Percentiles rank a stretch among this genome's conserved stretches.
phyloP scores from a whole-genome alignment of 176 grass and related monocot genomes.

The Leersia perrieri region DNA sequence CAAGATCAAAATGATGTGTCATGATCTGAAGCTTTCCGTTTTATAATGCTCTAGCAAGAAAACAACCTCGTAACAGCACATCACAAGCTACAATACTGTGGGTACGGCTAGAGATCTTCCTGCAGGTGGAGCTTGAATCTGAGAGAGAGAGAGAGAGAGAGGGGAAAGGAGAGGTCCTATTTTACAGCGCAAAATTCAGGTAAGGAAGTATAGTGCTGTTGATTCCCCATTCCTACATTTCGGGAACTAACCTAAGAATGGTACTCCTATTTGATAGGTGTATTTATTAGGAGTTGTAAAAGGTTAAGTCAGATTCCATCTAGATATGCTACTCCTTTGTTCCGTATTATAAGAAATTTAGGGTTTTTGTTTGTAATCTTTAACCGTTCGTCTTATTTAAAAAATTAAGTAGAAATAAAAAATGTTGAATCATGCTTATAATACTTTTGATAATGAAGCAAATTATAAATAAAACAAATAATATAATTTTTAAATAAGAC shows the following conservation, averaged over 20 bases:
- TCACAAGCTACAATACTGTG: not conserved
- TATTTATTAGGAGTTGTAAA: not conserved
- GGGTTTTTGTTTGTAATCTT: too few species aligned
- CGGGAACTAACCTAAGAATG: conserved; percentile 8
- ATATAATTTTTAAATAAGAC: too few species aligned
- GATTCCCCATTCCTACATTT: not conserved
- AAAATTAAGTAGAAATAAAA: too few species aligned
- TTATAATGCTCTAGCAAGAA: not conserved
- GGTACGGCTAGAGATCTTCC: not conserved
- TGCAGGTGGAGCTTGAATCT: not conserved
- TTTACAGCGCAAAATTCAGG: not conserved
- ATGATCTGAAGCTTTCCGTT: not conserved
- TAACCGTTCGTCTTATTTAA: too few species aligned
- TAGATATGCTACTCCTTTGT: not conserved
- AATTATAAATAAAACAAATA: too few species aligned
- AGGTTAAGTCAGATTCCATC: not conserved
- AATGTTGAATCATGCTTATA: too few species aligned
- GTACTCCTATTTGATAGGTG: not conserved
- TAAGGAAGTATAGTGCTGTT: not conserved
- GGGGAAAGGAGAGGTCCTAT: not conserved
- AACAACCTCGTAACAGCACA: conserved; percentile 24
- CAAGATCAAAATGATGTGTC: conserved; percentile 15
- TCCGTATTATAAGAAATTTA: too few species aligned
- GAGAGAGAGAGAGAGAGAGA: not conserved
- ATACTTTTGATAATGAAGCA: too few species aligned